These are phyloP conservation scores for Saccharomycopsis fibuligera DNA, from an alignment of 805 yeast genomes.

Conservation along the genomic window DNA sequence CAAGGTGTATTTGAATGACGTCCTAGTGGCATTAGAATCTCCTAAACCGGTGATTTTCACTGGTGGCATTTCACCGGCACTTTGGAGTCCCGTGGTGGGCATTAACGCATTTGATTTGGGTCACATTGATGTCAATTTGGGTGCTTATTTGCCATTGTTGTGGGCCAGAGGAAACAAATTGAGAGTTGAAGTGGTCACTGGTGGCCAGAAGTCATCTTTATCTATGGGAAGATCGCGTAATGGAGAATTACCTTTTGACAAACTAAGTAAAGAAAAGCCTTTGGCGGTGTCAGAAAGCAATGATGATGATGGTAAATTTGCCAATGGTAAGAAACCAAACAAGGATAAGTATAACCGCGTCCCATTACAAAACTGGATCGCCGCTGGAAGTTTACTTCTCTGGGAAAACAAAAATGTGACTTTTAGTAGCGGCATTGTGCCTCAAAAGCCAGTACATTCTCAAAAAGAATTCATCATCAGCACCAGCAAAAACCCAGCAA, in stretches of 20 bases:
- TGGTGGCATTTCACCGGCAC: slow-evolving; percentile 73
- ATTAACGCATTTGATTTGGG: slow-evolving; percentile 67
- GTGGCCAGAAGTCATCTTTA: slow-evolving; percentile 29
- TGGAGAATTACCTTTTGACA: too few relatives aligned
- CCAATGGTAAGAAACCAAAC: slow-evolving; percentile 35
- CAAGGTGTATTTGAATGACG: slow-evolving; percentile 53
- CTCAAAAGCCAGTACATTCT: neutral
- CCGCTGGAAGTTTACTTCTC: slow-evolving; percentile 14
- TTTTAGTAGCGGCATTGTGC: slow-evolving; percentile 2
- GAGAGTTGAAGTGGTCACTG: slow-evolving; percentile 48
- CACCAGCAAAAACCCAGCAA: too few relatives aligned
- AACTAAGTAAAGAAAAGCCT: neutral
- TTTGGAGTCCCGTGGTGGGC: slow-evolving; percentile 80
- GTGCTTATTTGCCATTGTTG: slow-evolving; percentile 62
- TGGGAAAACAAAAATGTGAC: slow-evolving; percentile 19
- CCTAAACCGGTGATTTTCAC: slow-evolving; percentile 75
- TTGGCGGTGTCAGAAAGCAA: neutral
- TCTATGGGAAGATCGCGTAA: too few relatives aligned
- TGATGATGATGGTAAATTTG: neutral
- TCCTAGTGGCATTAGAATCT: slow-evolving; percentile 51
- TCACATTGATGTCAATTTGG: slow-evolving; percentile 62
- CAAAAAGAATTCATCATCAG: slow-evolving; percentile 10
- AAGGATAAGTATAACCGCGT: slow-evolving; percentile 9
- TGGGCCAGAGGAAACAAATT: slow-evolving; percentile 40
- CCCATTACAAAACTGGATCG: slow-evolving; percentile 26